These are phyloP conservation scores for Tritrichomonas musculus DNA, from an alignment of 208 protist species.

Conservation along the genomic window DNA sequence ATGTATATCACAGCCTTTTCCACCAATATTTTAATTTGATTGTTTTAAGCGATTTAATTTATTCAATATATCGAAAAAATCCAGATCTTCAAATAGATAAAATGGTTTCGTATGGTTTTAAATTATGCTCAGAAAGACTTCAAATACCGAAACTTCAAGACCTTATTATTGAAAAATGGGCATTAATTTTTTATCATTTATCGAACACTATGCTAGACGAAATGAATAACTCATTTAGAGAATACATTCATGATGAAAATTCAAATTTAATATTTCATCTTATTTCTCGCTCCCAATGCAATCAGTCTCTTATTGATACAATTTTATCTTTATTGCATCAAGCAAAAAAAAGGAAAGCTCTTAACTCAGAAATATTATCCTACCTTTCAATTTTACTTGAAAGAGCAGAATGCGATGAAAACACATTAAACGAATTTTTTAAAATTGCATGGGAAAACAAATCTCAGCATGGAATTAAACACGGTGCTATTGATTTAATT, in stretches of 20 bases:
- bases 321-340: neutral
- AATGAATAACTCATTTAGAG: neutral
- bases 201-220: neutral
- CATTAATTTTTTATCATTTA: neutral
- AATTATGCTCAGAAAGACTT: neutral
- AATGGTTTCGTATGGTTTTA: neutral
- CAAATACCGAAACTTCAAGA: neutral
- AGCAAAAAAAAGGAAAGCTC: neutral
- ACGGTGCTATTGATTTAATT: neutral
- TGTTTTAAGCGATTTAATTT: neutral
- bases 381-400: neutral
- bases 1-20: constrained; percentile 18
- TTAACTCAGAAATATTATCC: neutral
- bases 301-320: neutral
- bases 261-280: neutral
- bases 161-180: neutral
- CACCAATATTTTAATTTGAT: neutral
- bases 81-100: neutral
- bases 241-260: neutral
- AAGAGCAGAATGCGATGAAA: neutral
- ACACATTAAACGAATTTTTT: neutral
- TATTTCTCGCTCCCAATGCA: neutral
- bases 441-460: neutral
- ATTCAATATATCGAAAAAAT: neutral
- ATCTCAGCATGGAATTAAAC: neutral